Evolutionary conservation across 331 rosid genomes (phyloP).

Genomic region (Malus hybrid): DNA sequence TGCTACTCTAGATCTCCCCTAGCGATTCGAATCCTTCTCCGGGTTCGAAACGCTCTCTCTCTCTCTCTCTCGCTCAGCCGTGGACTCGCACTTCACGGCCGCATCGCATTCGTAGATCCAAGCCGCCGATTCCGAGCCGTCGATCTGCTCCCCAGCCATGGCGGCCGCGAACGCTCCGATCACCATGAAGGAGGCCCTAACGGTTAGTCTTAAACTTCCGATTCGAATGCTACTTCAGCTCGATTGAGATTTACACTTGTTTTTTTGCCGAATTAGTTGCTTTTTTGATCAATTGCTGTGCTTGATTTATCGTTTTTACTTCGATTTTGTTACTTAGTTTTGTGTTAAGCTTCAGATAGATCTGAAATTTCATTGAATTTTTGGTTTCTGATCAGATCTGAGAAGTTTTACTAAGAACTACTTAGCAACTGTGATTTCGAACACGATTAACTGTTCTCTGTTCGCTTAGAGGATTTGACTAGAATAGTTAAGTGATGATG

Average conservation of each 20-base stretch:
- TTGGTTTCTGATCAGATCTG: constrained; percentile 30
- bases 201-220: constrained; percentile 45
- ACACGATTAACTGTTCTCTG: not conserved
- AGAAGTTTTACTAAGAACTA: not conserved
- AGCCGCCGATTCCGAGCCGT: constrained; percentile 12
- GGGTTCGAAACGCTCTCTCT: constrained; percentile 16
- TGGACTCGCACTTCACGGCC: constrained; percentile 16
- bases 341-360: constrained; percentile 24
- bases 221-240: constrained; percentile 4
- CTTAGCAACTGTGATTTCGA: not conserved
- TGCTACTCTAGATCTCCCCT: constrained; percentile 57
- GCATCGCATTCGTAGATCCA: constrained; percentile 42
- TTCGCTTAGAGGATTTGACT: not conserved
- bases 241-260: constrained; percentile 14
- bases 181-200: constrained; percentile 92
- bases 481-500: constrained; percentile 13
- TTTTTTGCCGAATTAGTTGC: constrained; percentile 5
- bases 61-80: constrained; percentile 7
- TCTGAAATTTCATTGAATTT: constrained; percentile 34
- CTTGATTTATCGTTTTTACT: constrained; percentile 8
- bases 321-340: constrained; percentile 6
- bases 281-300: constrained; percentile 18
- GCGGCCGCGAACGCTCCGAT: constrained; percentile 99
- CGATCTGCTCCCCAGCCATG: constrained; percentile 59
- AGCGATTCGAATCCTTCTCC: constrained; percentile 38